Evolutionary conservation across 257 asterid genomes (phyloP).

Genomic region (Parsonsia alboflavescens): DNA sequence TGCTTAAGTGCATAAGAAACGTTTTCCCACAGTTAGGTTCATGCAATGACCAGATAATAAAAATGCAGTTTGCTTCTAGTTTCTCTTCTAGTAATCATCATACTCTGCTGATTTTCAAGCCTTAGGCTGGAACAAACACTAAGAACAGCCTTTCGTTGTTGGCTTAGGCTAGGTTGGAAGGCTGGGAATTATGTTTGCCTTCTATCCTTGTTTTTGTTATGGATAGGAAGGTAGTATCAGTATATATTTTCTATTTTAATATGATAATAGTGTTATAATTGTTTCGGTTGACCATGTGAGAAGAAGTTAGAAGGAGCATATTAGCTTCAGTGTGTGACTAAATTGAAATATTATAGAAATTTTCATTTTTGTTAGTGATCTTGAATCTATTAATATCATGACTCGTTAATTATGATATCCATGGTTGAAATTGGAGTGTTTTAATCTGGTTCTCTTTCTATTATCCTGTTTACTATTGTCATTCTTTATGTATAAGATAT

Average conservation of each 20-base stretch:
- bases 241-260: background rate
- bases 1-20: background rate
- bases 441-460: background rate
- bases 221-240: background rate
- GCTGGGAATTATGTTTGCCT: background rate
- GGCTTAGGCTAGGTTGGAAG: no score
- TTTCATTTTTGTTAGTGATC: background rate
- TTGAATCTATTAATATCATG: background rate
- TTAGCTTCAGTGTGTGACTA: background rate
- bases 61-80: background rate
- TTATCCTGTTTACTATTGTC: background rate
- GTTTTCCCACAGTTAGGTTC: background rate
- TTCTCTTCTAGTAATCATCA: background rate
- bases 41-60: background rate
- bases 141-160: background rate
- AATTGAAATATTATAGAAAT: background rate
- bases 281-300: background rate
- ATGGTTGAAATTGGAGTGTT: background rate
- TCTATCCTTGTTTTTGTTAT: background rate
- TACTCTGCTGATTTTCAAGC: background rate
- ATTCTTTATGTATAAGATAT: background rate
- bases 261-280: background rate
- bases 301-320: background rate
- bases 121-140: background rate
- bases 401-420: background rate